Conservation (phyloP, 768 basidiomycete species). For the Wakefieldia striispora region DNA sequence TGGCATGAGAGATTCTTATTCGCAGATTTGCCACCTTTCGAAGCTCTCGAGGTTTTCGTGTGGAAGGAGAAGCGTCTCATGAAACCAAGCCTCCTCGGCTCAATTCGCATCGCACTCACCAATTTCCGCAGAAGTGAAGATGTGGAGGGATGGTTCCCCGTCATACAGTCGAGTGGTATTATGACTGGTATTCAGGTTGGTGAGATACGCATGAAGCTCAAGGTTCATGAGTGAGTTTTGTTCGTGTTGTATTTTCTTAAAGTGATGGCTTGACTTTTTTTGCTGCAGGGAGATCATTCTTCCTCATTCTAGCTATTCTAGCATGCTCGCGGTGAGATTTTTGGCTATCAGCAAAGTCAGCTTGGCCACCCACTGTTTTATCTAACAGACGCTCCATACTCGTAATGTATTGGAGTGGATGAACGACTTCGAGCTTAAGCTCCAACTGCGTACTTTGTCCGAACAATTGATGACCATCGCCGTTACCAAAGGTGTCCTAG, state of each 20-base stretch:
- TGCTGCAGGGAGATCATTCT: conserved; percentile 70
- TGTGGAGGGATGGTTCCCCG: conserved; percentile 85
- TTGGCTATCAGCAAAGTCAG: not conserved
- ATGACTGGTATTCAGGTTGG: conserved; percentile 62
- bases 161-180: conserved; percentile 50
- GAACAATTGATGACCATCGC: conserved; percentile 66
- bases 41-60: conserved; percentile 62
- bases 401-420: conserved; percentile 77
- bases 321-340: conserved; percentile 54
- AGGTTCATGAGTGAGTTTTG: conserved; percentile 71
- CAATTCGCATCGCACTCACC: conserved; percentile 57
- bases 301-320: conserved; percentile 59
- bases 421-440: conserved; percentile 61
- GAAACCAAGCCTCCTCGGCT: conserved; percentile 59
- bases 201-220: conserved; percentile 70
- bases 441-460: conserved; percentile 64
- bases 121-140: conserved; percentile 73
- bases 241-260: not conserved
- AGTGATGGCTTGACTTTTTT: conserved; percentile 5
- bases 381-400: conserved; percentile 37
- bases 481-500: conserved; percentile 59
- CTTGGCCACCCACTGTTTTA: not conserved
- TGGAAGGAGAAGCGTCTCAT: conserved; percentile 65
- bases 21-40: conserved; percentile 76
- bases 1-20: conserved; percentile 84